Evolutionary conservation across 371 early-diverging fungal genomes (phyloP).

Genomic region (Spraguea lophii): DNA sequence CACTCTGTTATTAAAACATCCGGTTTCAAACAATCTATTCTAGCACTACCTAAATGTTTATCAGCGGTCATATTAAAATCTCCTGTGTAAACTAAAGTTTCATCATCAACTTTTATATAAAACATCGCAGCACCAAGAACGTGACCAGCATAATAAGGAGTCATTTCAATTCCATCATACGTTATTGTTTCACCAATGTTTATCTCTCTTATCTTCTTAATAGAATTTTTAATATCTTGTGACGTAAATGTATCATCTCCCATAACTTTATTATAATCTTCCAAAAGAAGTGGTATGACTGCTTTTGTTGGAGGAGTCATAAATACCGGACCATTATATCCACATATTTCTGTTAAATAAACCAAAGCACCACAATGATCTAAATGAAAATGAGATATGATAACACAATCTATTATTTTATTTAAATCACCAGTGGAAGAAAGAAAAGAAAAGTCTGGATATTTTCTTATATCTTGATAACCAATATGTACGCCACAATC

Average conservation of each 20-base stretch:
- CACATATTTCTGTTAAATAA: slow-evolving; percentile 73
- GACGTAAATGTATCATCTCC: slow-evolving; percentile 50
- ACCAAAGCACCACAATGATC: slow-evolving; percentile 89
- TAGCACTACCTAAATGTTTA: slow-evolving; percentile 71
- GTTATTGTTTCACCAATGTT: slow-evolving; percentile 49
- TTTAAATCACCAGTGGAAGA: slow-evolving; percentile 61
- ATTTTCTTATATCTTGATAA: slow-evolving; percentile 71
- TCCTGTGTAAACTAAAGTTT: slow-evolving; percentile 66
- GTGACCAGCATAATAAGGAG: slow-evolving; percentile 82
- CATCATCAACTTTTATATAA: slow-evolving; percentile 51
- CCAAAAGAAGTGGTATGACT: slow-evolving; percentile 65
- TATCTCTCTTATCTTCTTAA: slow-evolving; percentile 67
- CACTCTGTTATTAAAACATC: slow-evolving; percentile 75
- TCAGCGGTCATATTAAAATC: slow-evolving; percentile 91
- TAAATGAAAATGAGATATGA: slow-evolving; percentile 79
- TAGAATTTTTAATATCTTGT: slow-evolving; percentile 60
- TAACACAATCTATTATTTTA: slow-evolving; percentile 61
- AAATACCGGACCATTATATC: slow-evolving; percentile 73
- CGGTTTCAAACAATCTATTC: slow-evolving; percentile 66
- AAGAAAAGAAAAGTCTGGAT: slow-evolving; percentile 81
- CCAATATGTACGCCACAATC: slow-evolving; percentile 95
- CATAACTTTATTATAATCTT: slow-evolving; percentile 65
- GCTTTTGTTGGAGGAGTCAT: slow-evolving; percentile 88
- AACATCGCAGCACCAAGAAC: slow-evolving; percentile 94
- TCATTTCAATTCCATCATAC: slow-evolving; percentile 47